A percentile compares a stretch with the other conserved stretches of the same genome.
These are phyloP conservation scores for Calonectria henricotiae DNA, from an alignment of 2,329 filamentous ascomycete genomes.

Conservation along the genomic window DNA sequence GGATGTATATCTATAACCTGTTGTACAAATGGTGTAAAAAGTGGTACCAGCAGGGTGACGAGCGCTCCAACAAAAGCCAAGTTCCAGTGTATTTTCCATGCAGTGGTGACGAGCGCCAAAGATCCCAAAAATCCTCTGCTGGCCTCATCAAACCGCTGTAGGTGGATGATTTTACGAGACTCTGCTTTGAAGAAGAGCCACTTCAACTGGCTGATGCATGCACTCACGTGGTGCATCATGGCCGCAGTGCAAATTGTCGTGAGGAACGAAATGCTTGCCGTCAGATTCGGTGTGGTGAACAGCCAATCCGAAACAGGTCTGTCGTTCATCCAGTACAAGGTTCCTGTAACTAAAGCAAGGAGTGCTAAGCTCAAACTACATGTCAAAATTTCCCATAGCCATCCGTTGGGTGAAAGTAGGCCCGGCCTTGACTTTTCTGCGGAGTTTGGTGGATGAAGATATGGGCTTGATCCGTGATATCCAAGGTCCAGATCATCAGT, in stretches of 20 bases:
- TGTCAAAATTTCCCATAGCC: neutral
- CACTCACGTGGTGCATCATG: constrained; percentile 1
- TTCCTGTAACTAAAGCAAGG: neutral
- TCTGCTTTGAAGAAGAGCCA: constrained; percentile 9
- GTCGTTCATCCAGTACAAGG: neutral
- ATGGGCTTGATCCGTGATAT: neutral
- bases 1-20: neutral
- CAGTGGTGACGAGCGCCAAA: neutral
- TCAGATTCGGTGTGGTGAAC: neutral
- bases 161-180: neutral
- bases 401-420: neutral
- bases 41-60: neutral
- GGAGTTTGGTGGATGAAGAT: neutral
- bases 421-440: neutral
- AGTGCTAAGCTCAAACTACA: neutral
- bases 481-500: neutral
- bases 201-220: constrained; percentile 1
- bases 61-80: neutral
- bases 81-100: neutral
- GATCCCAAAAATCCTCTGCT: neutral
- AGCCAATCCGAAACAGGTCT: neutral
- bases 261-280: neutral
- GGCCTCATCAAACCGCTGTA: neutral
- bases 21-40: neutral
- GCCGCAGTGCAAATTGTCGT: neutral